Conservation (phyloP, 805 yeast genomes). For the Metschnikowia colocasiae region DNA sequence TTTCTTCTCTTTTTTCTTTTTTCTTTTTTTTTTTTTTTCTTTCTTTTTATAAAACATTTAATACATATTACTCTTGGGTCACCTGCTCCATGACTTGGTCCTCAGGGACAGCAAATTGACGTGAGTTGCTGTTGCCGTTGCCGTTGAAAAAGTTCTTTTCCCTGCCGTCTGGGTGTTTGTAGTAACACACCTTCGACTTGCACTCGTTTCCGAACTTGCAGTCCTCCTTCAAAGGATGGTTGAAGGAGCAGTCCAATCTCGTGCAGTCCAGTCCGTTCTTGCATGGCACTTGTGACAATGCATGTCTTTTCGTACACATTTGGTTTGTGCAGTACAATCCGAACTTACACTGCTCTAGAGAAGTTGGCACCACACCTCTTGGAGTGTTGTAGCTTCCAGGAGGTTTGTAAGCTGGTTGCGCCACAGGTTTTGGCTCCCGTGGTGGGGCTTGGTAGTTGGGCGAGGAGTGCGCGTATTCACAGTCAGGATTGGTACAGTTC, state of each 20-base stretch:
- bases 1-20: slow-evolving; percentile 4
- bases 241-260: slow-evolving; percentile 75
- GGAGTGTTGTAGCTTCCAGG: not conserved
- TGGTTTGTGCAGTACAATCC: slow-evolving; percentile 72
- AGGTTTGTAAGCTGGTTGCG: slow-evolving; percentile 10
- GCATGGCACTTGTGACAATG: slow-evolving; percentile 67
- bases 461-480: slow-evolving; percentile 82
- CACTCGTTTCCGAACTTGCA: slow-evolving; percentile 81
- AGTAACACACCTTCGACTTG: slow-evolving; percentile 66
- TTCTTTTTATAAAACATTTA: slow-evolving; percentile 10
- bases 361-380: slow-evolving; percentile 35
- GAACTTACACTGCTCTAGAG: slow-evolving; percentile 79
- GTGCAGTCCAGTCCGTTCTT: slow-evolving; percentile 79
- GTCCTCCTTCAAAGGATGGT: slow-evolving; percentile 75
- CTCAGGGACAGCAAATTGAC: slow-evolving; percentile 77
- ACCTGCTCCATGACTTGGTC: slow-evolving; percentile 69
- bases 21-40: slow-evolving; percentile 13
- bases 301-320: slow-evolving; percentile 82
- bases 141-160: slow-evolving; percentile 18
- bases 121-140: slow-evolving; percentile 26
- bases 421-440: slow-evolving; percentile 11
- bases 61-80: slow-evolving; percentile 30
- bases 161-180: slow-evolving; percentile 80
- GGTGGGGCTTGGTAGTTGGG: slow-evolving; percentile 44
- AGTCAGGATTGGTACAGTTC: slow-evolving; percentile 55